Base-by-base conservation (phyloP, 192 early-diverging fungal species). In the Backusella psychrophila region DNA sequence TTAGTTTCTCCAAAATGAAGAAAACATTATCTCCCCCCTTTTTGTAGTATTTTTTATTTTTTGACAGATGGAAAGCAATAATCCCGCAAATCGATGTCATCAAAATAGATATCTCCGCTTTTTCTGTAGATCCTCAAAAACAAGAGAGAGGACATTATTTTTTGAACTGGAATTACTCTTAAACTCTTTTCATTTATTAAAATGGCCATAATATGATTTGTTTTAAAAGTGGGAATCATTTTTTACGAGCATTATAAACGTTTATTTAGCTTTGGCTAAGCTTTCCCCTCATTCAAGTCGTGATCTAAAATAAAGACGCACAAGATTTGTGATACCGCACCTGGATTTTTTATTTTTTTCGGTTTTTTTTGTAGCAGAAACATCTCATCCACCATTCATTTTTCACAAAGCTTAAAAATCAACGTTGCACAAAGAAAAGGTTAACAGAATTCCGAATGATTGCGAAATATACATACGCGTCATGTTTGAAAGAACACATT, bases 11-110 rank as follows among this genome's bases (percentile, higher is more conserved):
- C 46, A 49, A 49, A 49, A 49, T 49, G 46, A n/a, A 49, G 19
- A 49, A 7, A 39, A 39, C 11, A 11, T 12, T 8, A 33, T 41
- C 33, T 46, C 4, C 69, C 69, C 69, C 23, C 69, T 46, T 26
- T 46, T 46, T 19, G 39, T 46, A 19, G 26, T 33, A 0, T 46
- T 17, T 33, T 71, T 71, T 71, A 15, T 33, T 44, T 46, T 46
- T 71, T 71, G 69, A 71, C 69, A 71, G 69, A 39, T 71, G 69
- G 69, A 26, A 41, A 71, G 69, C 69, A 39, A 71, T 71, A 71
- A 71, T 71, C 69, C 42, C 69, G 69, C 69, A 71, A 26, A 21
- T 6, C n/a, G 35, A 69, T 69, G 69, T 71, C 69, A 71, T 42
- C 69, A 42, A 49, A 31, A 33, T 0, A 9, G 26, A 6, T 41